Evolutionary conservation across 768 basidiomycete genomes (phyloP).

Genomic region (Tylopilus cervinicoccineus): DNA sequence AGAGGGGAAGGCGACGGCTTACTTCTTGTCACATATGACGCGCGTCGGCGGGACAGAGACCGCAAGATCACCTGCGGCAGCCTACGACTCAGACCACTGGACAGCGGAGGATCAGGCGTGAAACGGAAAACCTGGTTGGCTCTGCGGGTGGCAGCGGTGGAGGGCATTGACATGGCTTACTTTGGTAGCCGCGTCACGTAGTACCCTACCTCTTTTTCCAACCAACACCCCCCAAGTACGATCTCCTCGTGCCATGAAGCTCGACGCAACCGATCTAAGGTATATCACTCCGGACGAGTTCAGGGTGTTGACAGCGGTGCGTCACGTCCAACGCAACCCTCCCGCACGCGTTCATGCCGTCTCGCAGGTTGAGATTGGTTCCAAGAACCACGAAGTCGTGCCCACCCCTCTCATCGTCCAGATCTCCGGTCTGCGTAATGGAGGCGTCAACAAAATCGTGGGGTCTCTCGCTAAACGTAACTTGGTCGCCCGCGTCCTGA

Average conservation of each 20-base stretch:
- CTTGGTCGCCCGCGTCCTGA: constrained; percentile 84
- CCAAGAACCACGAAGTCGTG: constrained; percentile 96
- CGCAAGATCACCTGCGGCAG: constrained; percentile 19
- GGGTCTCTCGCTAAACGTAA: constrained; percentile 90
- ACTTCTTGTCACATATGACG: constrained; percentile 16
- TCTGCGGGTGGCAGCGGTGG: constrained; percentile 17
- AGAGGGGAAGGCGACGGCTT: background rate
- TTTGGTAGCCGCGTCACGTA: constrained; percentile 6
- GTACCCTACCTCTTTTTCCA: background rate
- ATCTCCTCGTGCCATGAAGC: constrained; percentile 58
- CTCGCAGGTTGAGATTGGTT: constrained; percentile 89
- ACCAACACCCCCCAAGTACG: no score
- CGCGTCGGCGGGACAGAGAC: constrained; percentile 11
- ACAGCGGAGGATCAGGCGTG: background rate
- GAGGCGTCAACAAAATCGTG: constrained; percentile 90
- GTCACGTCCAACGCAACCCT: constrained; percentile 4
- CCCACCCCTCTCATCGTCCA: constrained; percentile 86
- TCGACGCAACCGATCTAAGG: constrained; percentile 91
- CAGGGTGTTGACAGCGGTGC: constrained; percentile 90
- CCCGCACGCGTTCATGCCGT: constrained; percentile 1
- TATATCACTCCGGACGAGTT: constrained; percentile 93
- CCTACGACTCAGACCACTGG: constrained; percentile 12
- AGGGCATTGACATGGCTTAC: constrained; percentile 14
- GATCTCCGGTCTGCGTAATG: constrained; percentile 87
- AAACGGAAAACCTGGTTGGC: constrained; percentile 34